Evolutionary conservation across 106 monocot genomes (phyloP), one percentile per base, ranked within the genome.

Genomic region (Dendrobium officinale): DNA sequence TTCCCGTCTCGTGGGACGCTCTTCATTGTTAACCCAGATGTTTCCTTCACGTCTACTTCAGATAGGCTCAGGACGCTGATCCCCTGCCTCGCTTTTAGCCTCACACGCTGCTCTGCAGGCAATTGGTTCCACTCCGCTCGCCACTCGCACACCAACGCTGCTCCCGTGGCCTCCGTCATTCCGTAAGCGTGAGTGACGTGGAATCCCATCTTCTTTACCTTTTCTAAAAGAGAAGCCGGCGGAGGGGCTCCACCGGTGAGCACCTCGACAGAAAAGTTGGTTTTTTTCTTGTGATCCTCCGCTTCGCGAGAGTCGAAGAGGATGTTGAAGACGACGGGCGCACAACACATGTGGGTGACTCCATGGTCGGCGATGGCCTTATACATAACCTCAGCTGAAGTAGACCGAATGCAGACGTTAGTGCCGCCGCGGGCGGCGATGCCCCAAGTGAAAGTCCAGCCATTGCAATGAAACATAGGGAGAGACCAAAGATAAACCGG

Each of bases 381-480:
- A 84, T 90, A 86, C 48, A 96, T 87, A 31, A 86, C 91, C 18
- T 75, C 73, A 19, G 93, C 88, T 13, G 82, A 31, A 3, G 90
- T 83, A 66, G 70, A 64, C 16, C 93, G 89, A 78, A 96, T 85
- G 84, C 92, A 94, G 6, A 94, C 85, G 83, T 96, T 92, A 31
- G 90, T 79, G 24, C 93, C 96, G 64, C 93, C 93, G 9, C 93
- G 90, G 0, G 90, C 90, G 9, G 93, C 92, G 75, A 96, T 76
- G 16, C 92, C 92, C 96, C 96, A 96, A 0, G 96, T 88, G 88
- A 96, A 90, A 29, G 92, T 90, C 93, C 96, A 96, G 1, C 93
- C 96, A 74, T 96, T 96, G 83, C 96, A 96, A 70, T 96, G 96
- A 75, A 96, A 96, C 96, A 96, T 96, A 20, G 93, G 93, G 31